Evolutionary conservation across 2,329 filamentous ascomycete genomes (phyloP).

Genomic region (Plectosphaerella plurivora): DNA sequence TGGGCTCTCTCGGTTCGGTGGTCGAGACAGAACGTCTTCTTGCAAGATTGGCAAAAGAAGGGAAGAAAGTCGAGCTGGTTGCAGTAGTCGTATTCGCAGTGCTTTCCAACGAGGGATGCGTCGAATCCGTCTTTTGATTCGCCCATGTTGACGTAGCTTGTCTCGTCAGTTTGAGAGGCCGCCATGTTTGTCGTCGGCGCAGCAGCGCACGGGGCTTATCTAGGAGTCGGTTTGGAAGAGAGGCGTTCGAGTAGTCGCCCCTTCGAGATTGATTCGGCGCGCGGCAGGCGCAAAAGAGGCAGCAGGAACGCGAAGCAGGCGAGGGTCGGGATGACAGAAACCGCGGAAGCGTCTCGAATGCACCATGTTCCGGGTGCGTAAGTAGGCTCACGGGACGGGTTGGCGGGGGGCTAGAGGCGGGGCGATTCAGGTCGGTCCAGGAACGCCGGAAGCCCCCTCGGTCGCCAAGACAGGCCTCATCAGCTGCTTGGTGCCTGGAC

Average conservation of each 20-base stretch:
- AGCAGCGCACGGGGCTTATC: not conserved
- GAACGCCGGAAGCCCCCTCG: not conserved
- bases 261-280: no score
- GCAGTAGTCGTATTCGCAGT: slow-evolving; percentile 90
- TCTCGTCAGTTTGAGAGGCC: slow-evolving; percentile 40
- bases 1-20: slow-evolving; percentile 86
- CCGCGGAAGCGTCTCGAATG: not conserved
- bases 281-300: no score
- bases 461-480: no score
- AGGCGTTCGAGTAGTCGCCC: no score
- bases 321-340: not conserved
- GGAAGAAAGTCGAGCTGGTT: slow-evolving; percentile 94
- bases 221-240: no score
- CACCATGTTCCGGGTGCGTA: not conserved
- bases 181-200: slow-evolving; percentile 37
- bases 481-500: no score
- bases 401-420: no score
- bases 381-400: no score
- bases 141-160: slow-evolving; percentile 68
- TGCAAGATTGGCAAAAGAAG: slow-evolving; percentile 88
- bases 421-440: no score
- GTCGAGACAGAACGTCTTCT: slow-evolving; percentile 82
- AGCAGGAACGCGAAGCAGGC: not conserved
- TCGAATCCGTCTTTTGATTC: slow-evolving; percentile 51
- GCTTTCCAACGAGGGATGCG: slow-evolving; percentile 78